These are phyloP conservation scores for Symbiodinium natans DNA, from an alignment of 73 alveolate genomes.

Conservation along the genomic window DNA sequence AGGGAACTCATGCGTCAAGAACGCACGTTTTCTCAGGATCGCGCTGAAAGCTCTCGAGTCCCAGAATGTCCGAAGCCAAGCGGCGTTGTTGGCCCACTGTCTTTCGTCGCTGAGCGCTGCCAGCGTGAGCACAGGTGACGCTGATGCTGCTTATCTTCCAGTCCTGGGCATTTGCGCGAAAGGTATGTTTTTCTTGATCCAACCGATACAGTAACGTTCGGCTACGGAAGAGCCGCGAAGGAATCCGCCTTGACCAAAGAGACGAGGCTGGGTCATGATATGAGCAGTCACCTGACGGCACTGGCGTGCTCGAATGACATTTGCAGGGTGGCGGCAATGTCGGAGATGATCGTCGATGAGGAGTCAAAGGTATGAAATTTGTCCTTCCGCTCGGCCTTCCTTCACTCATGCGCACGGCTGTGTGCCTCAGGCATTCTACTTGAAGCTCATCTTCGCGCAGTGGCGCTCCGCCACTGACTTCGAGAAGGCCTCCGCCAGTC, in stretches of 20 bases:
- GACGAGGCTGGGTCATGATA: slow-evolving; percentile 12
- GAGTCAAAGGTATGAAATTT: too few species aligned
- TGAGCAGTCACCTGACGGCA: slow-evolving; percentile 4
- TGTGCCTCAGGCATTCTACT: too few species aligned
- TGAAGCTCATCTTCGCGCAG: too few species aligned
- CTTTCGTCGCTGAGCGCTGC: slow-evolving; percentile 12
- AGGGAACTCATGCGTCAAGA: neutral
- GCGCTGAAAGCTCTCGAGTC: neutral
- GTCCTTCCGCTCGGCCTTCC: too few species aligned
- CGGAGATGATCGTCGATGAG: too few species aligned
- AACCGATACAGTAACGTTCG: neutral
- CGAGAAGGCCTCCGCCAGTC: too few species aligned
- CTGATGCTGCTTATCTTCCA: slow-evolving; percentile 1
- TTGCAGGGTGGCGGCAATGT: too few species aligned
- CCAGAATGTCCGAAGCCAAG: neutral
- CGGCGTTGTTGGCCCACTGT: neutral
- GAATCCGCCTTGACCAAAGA: neutral
- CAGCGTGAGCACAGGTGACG: slow-evolving; percentile 2
- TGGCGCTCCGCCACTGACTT: too few species aligned
- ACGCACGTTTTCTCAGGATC: slow-evolving; percentile 7
- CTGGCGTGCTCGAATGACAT: too few species aligned
- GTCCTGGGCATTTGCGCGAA: neutral
- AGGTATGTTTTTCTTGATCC: neutral
- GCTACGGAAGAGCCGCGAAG: neutral
- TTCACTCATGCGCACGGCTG: too few species aligned